These are phyloP conservation scores for Fusarium newnesense DNA, from an alignment of 2,329 filamentous ascomycete genomes.

Conservation along the genomic window DNA sequence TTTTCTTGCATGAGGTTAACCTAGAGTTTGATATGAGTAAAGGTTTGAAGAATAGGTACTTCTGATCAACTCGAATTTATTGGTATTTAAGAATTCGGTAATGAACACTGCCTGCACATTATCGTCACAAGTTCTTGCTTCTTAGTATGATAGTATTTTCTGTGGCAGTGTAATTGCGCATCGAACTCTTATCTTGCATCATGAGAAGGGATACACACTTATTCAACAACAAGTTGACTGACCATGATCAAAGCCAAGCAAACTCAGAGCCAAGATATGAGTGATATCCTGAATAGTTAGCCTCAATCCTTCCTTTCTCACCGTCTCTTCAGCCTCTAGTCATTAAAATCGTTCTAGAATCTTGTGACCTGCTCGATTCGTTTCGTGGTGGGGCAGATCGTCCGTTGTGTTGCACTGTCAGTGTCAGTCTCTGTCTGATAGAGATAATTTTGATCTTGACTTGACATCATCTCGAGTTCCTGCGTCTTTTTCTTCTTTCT, in stretches of 20 bases:
- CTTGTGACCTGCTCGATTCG: slow-evolving; percentile 37
- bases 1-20: slow-evolving; percentile 9
- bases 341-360: slow-evolving; percentile 18
- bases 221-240: neutral
- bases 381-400: slow-evolving; percentile 36
- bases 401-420: slow-evolving; percentile 32
- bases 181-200: neutral
- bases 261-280: neutral
- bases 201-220: neutral
- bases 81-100: too few species aligned
- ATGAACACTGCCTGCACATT: too few species aligned
- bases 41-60: neutral
- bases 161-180: neutral
- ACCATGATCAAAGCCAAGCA: neutral
- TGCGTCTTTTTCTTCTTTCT: neutral
- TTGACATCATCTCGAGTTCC: neutral
- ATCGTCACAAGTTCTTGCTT: neutral
- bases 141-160: neutral
- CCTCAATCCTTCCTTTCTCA: slow-evolving; percentile 8
- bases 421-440: slow-evolving; percentile 25
- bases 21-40: neutral
- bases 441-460: slow-evolving; percentile 21
- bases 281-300: neutral
- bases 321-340: slow-evolving; percentile 23
- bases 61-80: neutral